Percentiles rank a stretch among this genome's conserved stretches.
Evolutionary conservation across 2,329 filamentous ascomycete genomes (phyloP).

Genomic region (Parastagonospora nodorum): DNA sequence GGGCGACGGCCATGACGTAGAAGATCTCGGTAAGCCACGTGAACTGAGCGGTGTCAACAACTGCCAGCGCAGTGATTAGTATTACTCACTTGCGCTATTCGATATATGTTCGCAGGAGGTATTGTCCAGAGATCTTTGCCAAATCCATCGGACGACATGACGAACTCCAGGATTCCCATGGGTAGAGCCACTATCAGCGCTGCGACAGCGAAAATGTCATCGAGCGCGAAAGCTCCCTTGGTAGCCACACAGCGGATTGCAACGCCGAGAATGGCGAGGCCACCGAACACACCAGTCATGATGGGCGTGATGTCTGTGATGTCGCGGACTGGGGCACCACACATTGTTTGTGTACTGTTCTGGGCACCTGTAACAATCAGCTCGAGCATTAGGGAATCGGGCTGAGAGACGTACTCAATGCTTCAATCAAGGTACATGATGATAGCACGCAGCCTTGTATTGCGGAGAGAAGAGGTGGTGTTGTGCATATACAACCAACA

Average conservation of each 20-base stretch:
- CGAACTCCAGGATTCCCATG: slow-evolving; percentile 15
- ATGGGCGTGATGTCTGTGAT: slow-evolving; percentile 36
- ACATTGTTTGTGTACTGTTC: slow-evolving; percentile 44
- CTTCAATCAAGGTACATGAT: slow-evolving; percentile 13
- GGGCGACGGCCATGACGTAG: slow-evolving; percentile 26
- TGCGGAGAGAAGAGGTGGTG: neutral
- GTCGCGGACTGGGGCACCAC: slow-evolving; percentile 42
- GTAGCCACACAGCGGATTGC: slow-evolving; percentile 23
- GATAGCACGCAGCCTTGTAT: slow-evolving; percentile 13
- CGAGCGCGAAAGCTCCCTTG: slow-evolving; percentile 11
- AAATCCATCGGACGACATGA: slow-evolving; percentile 41
- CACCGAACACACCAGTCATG: slow-evolving; percentile 20
- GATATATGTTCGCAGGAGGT: slow-evolving; percentile 25
- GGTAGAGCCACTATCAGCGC: slow-evolving; percentile 13
- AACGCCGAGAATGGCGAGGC: slow-evolving; percentile 33
- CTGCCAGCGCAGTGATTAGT: too few relatives aligned
- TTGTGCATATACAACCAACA: slow-evolving; percentile 14
- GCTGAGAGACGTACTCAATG: slow-evolving; percentile 6
- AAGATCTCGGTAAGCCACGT: slow-evolving; percentile 30
- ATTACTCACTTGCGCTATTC: neutral
- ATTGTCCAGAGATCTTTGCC: slow-evolving; percentile 60
- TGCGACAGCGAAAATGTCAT: slow-evolving; percentile 15
- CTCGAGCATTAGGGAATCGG: neutral
- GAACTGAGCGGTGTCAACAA: slow-evolving; percentile 2
- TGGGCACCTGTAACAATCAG: slow-evolving; percentile 33